Evolutionary conservation across 305 asterid species (phyloP).

Genomic region (Fraxinus sp.): DNA sequence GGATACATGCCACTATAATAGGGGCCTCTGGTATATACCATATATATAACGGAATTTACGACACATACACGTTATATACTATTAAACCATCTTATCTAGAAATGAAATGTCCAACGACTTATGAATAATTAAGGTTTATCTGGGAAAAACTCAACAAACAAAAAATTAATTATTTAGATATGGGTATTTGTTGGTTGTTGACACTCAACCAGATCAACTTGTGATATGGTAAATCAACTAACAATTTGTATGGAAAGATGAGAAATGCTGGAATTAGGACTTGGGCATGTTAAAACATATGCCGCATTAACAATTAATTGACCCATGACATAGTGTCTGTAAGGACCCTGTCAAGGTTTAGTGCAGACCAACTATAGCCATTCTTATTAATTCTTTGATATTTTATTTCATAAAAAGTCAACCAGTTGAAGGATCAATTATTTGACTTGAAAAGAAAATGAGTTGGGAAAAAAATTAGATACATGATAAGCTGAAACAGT

Average conservation of each 20-base stretch:
- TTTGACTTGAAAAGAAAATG: too few relatives aligned
- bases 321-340: too few relatives aligned
- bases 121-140: slow-evolving; percentile 18
- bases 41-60: too few relatives aligned
- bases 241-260: slow-evolving; percentile 31
- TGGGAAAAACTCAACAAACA: slow-evolving; percentile 17
- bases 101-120: slow-evolving; percentile 14
- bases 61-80: background rate
- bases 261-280: slow-evolving; percentile 26
- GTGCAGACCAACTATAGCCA: background rate
- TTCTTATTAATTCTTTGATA: background rate
- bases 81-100: background rate
- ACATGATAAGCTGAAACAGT: too few relatives aligned
- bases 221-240: background rate
- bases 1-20: background rate
- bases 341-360: background rate
- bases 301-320: background rate
- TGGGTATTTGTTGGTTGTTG: background rate
- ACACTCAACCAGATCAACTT: slow-evolving; percentile 4
- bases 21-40: background rate
- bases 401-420: too few relatives aligned
- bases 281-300: slow-evolving; percentile 28
- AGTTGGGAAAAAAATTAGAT: too few relatives aligned
- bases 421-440: too few relatives aligned
- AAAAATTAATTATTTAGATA: background rate